Base-by-base conservation (phyloP, 164 flowering plant species). In the Dillenia turbinata region DNA sequence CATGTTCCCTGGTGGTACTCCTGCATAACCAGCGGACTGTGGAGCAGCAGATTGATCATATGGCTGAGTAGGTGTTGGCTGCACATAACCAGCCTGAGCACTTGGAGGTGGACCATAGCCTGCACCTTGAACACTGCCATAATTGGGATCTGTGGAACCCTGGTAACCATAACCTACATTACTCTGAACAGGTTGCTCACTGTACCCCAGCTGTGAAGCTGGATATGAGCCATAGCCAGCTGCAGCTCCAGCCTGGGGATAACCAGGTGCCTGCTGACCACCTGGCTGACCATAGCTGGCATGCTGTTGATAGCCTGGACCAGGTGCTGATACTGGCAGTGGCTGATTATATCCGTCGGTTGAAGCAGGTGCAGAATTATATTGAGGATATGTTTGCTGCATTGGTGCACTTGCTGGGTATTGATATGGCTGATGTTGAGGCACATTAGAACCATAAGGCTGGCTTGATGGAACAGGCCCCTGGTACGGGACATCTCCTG, bases 391-490 rank as follows among this genome's bases (percentile, higher is more conserved):
- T 1, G 74, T 19, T 60, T 82, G 90, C 65, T 79, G 92, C 49
- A 76, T 47, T 0, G 85, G 74, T 9, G 71, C 86, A 71, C 75
- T 63, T 9, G 91, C 54, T 22, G 80, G 64, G 71, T 87, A 84
- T 1, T 83, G 90, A 56, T 82, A 83, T 2, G 77, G 60, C 73
- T 84, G 97, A 63, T 83, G 96, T 10, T 80, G 66, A 53, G 84
- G 79, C 44, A 64, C 78, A 65, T 60, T 74, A 15, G 73, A 62
- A 43, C 79, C 87, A 74, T 86, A 85, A 0, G 87, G 24, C 59
- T 80, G 92, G 26, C 71, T 57, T n/a, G 83, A 48, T 13, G 83
- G 47, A n/a, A 52, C 54, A 2, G 81, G 66, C 48, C 77, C 85
- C 66, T 80, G 90, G 64, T 84, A 81, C 9, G 85, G 82, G 54